Conservation (phyloP, 495 filamentous ascomycete genomes). For the Polyplosphaeria fusca region DNA sequence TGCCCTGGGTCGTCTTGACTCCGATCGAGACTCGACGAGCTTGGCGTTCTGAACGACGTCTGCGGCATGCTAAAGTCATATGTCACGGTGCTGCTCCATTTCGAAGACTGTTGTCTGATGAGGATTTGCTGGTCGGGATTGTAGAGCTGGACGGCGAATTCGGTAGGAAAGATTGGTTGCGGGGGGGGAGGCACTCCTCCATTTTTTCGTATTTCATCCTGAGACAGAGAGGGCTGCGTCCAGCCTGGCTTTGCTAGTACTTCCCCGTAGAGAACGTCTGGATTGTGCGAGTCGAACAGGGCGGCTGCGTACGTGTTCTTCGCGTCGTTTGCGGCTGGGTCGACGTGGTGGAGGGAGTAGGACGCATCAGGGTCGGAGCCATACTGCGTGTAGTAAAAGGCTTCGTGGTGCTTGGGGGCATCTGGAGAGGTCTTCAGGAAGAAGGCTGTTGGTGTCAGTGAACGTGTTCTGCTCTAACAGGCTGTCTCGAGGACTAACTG, state of each 20-base stretch:
- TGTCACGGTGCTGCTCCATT: conserved; percentile 71
- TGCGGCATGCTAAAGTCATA: conserved; percentile 96
- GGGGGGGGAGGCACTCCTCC: conserved; percentile 65
- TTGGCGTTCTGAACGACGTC: conserved; percentile 76
- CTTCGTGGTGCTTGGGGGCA: conserved; percentile 52
- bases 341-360: conserved; percentile 72
- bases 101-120: conserved; percentile 66
- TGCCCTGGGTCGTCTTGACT: conserved; percentile 64
- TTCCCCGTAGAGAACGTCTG: conserved; percentile 81
- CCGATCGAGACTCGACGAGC: conserved; percentile 70
- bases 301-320: conserved; percentile 84
- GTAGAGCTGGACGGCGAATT: conserved; percentile 84
- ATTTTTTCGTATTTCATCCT: conserved; percentile 73
- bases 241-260: conserved; percentile 81
- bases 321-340: conserved; percentile 63
- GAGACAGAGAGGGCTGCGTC: conserved; percentile 74
- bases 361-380: conserved; percentile 75
- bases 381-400: conserved; percentile 72
- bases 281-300: conserved; percentile 76
- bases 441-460: conserved; percentile 54
- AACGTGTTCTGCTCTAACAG: conserved; percentile 7
- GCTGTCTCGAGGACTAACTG: conserved; percentile 46
- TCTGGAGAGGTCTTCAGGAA: conserved; percentile 53
- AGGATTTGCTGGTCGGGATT: conserved; percentile 83
- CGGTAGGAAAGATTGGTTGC: conserved; percentile 71